Evolutionary conservation across 2,329 filamentous ascomycete genomes (phyloP).

Genomic region (Paraphaeosphaeria minitans): DNA sequence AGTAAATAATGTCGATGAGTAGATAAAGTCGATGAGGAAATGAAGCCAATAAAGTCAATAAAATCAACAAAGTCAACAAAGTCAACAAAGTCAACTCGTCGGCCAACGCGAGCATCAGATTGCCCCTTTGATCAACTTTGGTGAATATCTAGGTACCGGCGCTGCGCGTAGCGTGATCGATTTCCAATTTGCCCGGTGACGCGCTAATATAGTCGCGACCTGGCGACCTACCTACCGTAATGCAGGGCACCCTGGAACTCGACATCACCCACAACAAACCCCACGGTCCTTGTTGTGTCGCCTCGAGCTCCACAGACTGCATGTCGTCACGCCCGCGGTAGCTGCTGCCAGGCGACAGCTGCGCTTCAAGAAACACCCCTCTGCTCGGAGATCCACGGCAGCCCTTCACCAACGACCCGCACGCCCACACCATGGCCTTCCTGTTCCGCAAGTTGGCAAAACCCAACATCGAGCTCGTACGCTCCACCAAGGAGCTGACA

Average conservation of each 20-base stretch:
- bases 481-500: conserved; percentile 67
- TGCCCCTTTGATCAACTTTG: background rate
- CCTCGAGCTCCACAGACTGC: conserved; percentile 17
- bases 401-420: conserved; percentile 21
- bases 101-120: no score
- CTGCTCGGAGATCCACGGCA: conserved; percentile 21
- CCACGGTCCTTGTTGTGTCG: conserved; percentile 14
- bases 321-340: conserved; percentile 40
- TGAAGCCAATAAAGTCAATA: no score
- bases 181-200: conserved; percentile 4
- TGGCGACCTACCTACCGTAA: no score
- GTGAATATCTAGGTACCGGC: no score
- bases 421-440: conserved; percentile 65
- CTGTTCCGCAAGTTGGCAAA: conserved; percentile 69
- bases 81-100: no score
- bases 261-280: conserved; percentile 36
- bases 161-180: background rate
- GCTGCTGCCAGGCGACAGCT: conserved; percentile 37
- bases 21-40: no score
- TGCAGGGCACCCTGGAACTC: conserved; percentile 16
- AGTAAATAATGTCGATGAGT: no score
- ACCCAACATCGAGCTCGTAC: conserved; percentile 65
- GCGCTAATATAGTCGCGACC: conserved; percentile 3
- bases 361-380: conserved; percentile 28
- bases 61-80: no score